These are phyloP conservation scores for Polygonum aviculare DNA, from an alignment of 148 eudicot species.

Conservation along the genomic window DNA sequence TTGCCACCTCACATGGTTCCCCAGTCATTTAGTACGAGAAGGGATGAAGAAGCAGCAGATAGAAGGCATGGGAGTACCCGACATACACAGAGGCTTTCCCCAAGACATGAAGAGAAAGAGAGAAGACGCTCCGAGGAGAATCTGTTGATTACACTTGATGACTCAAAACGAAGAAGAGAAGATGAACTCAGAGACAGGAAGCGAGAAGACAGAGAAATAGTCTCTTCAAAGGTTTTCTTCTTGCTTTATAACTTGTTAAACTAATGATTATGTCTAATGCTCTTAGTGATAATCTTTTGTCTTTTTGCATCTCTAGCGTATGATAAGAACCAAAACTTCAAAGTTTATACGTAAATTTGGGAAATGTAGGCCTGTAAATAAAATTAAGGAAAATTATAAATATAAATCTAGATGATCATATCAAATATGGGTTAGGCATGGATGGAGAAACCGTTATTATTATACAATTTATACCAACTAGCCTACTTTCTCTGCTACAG, in stretches of 20 bases:
- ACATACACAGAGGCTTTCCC: slow-evolving; percentile 86
- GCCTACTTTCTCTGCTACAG: background rate
- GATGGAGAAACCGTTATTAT: no score
- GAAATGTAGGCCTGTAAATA: no score
- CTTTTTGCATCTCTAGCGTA: background rate
- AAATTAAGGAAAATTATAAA: no score
- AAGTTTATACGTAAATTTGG: no score
- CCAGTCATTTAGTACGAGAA: slow-evolving; percentile 61
- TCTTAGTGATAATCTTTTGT: background rate
- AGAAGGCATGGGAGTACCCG: slow-evolving; percentile 67
- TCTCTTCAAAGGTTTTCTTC: slow-evolving; percentile 46
- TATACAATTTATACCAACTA: background rate
- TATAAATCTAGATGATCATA: no score
- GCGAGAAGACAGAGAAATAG: slow-evolving; percentile 77
- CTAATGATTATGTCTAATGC: background rate
- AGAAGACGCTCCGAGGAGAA: slow-evolving; percentile 87
- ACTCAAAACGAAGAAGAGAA: slow-evolving; percentile 85
- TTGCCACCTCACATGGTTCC: slow-evolving; percentile 85
- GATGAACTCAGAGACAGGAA: slow-evolving; percentile 89
- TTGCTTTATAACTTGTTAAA: background rate
- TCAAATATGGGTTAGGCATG: no score
- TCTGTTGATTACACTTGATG: slow-evolving; percentile 46
- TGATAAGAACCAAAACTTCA: background rate
- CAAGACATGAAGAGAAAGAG: slow-evolving; percentile 93
- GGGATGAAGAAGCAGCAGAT: slow-evolving; percentile 81